These are phyloP conservation scores for Alternaria atra DNA, from an alignment of 2,329 filamentous ascomycete species.

Conservation along the genomic window DNA sequence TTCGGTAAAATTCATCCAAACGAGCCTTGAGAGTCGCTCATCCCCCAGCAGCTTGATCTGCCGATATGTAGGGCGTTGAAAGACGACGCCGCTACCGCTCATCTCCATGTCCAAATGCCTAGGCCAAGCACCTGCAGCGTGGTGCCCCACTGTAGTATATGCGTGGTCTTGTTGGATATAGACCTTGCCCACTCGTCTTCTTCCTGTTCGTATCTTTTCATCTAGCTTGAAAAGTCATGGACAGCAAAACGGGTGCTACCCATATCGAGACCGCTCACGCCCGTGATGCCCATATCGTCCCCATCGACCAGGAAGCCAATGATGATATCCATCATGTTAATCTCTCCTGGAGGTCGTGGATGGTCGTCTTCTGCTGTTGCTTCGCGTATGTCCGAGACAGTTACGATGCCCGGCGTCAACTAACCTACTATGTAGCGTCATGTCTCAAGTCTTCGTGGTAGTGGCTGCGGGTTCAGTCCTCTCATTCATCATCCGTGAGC, in stretches of 20 bases:
- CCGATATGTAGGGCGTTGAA: conserved; percentile 20
- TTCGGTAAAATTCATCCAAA: conserved; percentile 19
- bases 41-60: conserved; percentile 19
- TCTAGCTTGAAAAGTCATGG: conserved; percentile 19
- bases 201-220: neutral
- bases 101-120: conserved; percentile 1
- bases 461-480: conserved; percentile 65
- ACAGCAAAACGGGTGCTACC: conserved; percentile 25
- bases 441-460: conserved; percentile 65
- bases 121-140: neutral
- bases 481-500: conserved; percentile 64
- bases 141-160: conserved; percentile 4
- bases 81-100: conserved; percentile 1
- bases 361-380: conserved; percentile 60
- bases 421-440: conserved; percentile 46
- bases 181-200: neutral
- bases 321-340: conserved; percentile 54
- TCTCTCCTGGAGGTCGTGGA: conserved; percentile 65
- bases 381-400: conserved; percentile 49
- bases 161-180: neutral
- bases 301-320: conserved; percentile 40
- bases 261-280: conserved; percentile 25
- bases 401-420: conserved; percentile 18
- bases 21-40: neutral
- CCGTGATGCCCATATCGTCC: conserved; percentile 28